Conservation (phyloP, 2,329 filamentous ascomycete genomes). For the Cercospora sojina region DNA sequence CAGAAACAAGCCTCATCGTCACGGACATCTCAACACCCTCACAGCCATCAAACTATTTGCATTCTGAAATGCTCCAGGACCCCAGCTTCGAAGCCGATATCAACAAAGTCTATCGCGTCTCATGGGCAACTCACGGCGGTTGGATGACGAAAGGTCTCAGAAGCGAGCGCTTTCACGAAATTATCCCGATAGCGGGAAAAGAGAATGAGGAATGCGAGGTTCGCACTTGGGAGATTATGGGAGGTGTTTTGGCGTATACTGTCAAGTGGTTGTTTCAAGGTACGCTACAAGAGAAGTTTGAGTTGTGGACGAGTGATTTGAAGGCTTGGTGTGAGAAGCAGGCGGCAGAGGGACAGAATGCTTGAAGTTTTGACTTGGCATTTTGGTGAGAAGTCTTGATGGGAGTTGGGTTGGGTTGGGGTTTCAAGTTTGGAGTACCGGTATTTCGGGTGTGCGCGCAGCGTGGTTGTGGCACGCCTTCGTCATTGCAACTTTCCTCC, state of each 20-base stretch:
- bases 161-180: slow-evolving; percentile 34
- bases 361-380: not conserved
- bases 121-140: slow-evolving; percentile 31
- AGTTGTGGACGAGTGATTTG: slow-evolving; percentile 31
- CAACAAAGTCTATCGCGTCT: slow-evolving; percentile 29
- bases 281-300: slow-evolving; percentile 32
- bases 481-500: not conserved
- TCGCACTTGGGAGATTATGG: slow-evolving; percentile 34
- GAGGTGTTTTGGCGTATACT: slow-evolving; percentile 30
- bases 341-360: not conserved
- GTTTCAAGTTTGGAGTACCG: not conserved
- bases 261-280: slow-evolving; percentile 34
- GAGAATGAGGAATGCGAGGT: slow-evolving; percentile 30
- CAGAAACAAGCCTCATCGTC: slow-evolving; percentile 26
- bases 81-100: slow-evolving; percentile 26
- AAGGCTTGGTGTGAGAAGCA: slow-evolving; percentile 29
- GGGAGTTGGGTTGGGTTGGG: not conserved
- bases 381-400: not conserved
- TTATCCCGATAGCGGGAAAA: slow-evolving; percentile 26
- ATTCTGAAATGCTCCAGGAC: slow-evolving; percentile 17
- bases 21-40: slow-evolving; percentile 33
- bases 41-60: slow-evolving; percentile 26
- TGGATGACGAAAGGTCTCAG: slow-evolving; percentile 27
- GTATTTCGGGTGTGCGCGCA: not conserved
- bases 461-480: not conserved